A percentile compares a stretch with the other conserved stretches of the same genome.
These are phyloP conservation scores for Scopulariopsis brevicaulis DNA, from an alignment of 2,329 filamentous ascomycete genomes.

Conservation along the genomic window DNA sequence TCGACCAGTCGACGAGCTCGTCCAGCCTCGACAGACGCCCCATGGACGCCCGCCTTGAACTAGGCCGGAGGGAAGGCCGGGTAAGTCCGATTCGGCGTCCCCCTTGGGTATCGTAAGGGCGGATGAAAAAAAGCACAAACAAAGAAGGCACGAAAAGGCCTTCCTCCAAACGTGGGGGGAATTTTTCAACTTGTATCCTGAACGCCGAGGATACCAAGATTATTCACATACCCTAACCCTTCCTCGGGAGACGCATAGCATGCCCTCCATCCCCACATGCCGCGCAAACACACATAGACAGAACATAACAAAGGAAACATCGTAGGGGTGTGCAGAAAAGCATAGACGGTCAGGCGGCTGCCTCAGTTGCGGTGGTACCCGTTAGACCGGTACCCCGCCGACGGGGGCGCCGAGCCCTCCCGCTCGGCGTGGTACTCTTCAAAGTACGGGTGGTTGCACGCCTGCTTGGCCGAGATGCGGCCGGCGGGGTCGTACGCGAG, in stretches of 20 bases:
- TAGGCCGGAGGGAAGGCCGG: background rate
- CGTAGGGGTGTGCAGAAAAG: background rate
- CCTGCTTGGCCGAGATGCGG: conserved; percentile 81
- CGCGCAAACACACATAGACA: background rate
- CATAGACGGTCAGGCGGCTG: background rate
- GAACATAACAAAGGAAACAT: background rate
- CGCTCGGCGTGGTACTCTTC: conserved; percentile 23
- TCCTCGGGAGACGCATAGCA: background rate
- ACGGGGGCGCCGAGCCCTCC: conserved; percentile 9
- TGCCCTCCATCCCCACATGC: background rate
- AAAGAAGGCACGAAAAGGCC: background rate
- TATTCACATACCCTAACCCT: background rate
- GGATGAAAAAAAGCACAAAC: background rate
- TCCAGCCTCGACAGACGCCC: background rate
- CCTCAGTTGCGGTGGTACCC: conserved; percentile 18
- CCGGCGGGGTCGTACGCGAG: conserved; percentile 80
- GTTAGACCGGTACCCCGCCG: conserved; percentile 14
- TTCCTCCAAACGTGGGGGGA: background rate
- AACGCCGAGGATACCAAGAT: conserved; percentile 2
- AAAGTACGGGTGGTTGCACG: conserved; percentile 78
- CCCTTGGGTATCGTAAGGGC: background rate
- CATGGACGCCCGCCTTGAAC: too few relatives aligned
- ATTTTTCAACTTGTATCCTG: background rate
- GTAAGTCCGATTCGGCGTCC: background rate
- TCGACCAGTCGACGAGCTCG: background rate